Base-by-base conservation (phyloP, 2,329 filamentous ascomycete genomes). In the Claviceps pusilla region DNA sequence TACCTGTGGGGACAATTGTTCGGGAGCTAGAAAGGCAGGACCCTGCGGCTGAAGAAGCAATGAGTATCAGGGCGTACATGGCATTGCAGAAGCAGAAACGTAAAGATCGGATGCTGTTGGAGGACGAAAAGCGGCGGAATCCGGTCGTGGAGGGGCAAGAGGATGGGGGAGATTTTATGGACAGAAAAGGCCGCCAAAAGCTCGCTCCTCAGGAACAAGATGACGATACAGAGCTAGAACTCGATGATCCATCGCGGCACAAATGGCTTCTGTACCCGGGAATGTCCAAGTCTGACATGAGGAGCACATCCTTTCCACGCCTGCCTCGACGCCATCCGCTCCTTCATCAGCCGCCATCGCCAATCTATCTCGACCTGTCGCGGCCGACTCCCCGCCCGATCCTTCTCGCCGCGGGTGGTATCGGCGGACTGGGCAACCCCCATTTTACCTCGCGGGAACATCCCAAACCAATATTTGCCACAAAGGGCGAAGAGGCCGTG, bases 231-330 rank as follows among this genome's bases (percentile, higher is more conserved):
- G 69, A 71, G 3, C 68, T 69, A 3, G 71, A 72, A 29, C 69
- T 69, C 24, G 67, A 71, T 10, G 73, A 76, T 45, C 71, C 71
- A 14, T 68, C 72, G 57, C 77, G 82, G 50, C 79, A 87, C 57
- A 89, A 90, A 64, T 97, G 89, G 84, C 74, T 95, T 41, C 73
- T 95, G 11, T 94, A 94, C 66, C 90, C 91, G 0, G 88, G 88
- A 4, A 77, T 88, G 53, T 76, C 77, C 16, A 77, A 84, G 49
- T 80, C 82, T 0, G 86, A 89, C n/a, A 79, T 84, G 62, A 83
- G 65, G 52, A 70, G 65, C 52, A 62, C 78, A 7, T 66, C 69
- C 29, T 73, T 80, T 28, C 79, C 79, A 19, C 69, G 69, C 4
- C 66, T 81, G 9, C 77, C 76, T 1, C 67, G 68, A 47, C 76